Base-by-base conservation (phyloP, 2,329 filamentous ascomycete genomes). In the Epichloe sylvatica region DNA sequence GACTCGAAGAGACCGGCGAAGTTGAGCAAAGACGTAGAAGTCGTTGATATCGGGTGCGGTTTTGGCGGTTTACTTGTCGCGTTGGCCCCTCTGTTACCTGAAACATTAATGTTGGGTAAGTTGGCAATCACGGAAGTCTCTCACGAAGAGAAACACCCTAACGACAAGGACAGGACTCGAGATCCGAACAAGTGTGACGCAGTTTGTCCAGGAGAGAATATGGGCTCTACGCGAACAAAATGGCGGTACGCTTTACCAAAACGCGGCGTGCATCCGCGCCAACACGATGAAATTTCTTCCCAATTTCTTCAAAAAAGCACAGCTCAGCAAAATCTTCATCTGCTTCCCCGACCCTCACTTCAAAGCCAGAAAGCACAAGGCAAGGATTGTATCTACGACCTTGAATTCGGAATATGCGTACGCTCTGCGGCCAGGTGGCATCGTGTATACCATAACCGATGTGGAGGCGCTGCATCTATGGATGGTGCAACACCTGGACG, bases 251-350 rank as follows among this genome's bases (percentile, higher is more conserved):
- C 66, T 71, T 44, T 97, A 88, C 65, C 84, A 94, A 62, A 98
- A 98, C 65, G 83, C 91, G 49, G 82, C 85, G 35, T 94, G 88
- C 62, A 73, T 98, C 45, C 83, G 92, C 54, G 86, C 87, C 56
- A 98, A 98, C 70, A 87, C 88, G 5, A 98, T 98, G 92, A 98
- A 98, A 66, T 98, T 97, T 67, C 73, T 98, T n/a, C 91, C 94
- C 54, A 97, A 98, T 64, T 95, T 96, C 74, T 97, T 98, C 73
- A 72, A 69, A 49, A 85, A 83, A 60, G 74, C 70, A 13, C 90
- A 96, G 64, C 78, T 98, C 13, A 78, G 76, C 54, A 94, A 94
- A 63, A 86, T 97, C 62, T 98, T 98, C 67, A 86, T 98, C 59
- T 98, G 92, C 72, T 98, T 98, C 64, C 92, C 92, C 0, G 92